Percentiles rank a stretch among this genome's conserved stretches.
These are phyloP conservation scores for Lactuca sativa DNA, from an alignment of 129 eudicot genomes.

Conservation along the genomic window DNA sequence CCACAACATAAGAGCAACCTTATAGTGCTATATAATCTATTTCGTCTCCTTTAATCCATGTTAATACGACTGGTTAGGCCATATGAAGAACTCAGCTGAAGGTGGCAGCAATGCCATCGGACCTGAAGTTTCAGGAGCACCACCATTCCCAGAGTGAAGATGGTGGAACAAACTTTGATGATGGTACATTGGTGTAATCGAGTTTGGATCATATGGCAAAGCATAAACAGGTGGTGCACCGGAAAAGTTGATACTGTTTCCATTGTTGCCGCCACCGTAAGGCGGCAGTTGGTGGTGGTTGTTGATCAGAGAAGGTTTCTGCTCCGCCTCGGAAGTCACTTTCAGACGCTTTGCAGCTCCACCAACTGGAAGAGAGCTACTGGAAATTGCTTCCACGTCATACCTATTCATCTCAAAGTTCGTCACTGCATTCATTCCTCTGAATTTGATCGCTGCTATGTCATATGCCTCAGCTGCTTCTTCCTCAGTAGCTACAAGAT, in stretches of 20 bases:
- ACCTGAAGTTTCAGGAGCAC: slow-evolving; percentile 42
- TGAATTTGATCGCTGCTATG: slow-evolving; percentile 96
- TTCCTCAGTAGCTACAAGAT: slow-evolving; percentile 83
- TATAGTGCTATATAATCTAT: slow-evolving; percentile 7
- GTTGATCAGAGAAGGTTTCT: slow-evolving; percentile 41
- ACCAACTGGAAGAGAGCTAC: slow-evolving; percentile 83
- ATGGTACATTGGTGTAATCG: slow-evolving; percentile 39
- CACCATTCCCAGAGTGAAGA: slow-evolving; percentile 38
- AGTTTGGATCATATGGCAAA: slow-evolving; percentile 53
- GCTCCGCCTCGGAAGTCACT: slow-evolving; percentile 59
- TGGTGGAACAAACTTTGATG: slow-evolving; percentile 74
- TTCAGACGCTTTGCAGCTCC: slow-evolving; percentile 88
- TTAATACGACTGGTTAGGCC: slow-evolving; percentile 82
- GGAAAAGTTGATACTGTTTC: slow-evolving; percentile 58
- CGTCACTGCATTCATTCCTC: slow-evolving; percentile 92
- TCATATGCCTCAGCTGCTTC: slow-evolving; percentile 99
- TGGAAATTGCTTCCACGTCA: slow-evolving; percentile 86
- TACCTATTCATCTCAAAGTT: slow-evolving; percentile 96
- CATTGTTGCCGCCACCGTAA: slow-evolving; percentile 38
- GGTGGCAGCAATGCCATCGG: slow-evolving; percentile 49
- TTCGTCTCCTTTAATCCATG: slow-evolving; percentile 7
- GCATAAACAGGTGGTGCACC: slow-evolving; percentile 55
- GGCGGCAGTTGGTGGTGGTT: slow-evolving; percentile 43
- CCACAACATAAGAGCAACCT: slow-evolving; percentile 14
- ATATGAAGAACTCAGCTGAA: slow-evolving; percentile 68